Base-by-base conservation (phyloP, 768 basidiomycete species). In the Collybia nuda region DNA sequence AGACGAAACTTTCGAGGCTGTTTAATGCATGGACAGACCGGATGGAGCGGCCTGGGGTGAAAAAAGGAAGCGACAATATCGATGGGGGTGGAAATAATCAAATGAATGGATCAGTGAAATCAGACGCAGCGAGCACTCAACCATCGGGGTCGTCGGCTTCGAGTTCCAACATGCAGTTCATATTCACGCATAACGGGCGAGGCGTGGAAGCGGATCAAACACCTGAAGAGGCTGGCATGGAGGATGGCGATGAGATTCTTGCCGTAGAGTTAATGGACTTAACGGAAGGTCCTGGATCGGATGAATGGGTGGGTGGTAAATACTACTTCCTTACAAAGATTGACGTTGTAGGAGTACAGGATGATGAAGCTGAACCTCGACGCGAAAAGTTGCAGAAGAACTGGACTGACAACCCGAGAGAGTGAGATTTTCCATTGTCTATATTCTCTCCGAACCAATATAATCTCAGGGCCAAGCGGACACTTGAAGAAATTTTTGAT, bases 231-330 rank as follows among this genome's bases (percentile, higher is more conserved):
- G 79, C 84, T 42, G 88, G 87, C 5, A 88, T 94, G 76, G 91
- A 94, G 59, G 88, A 92, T 57, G 85, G 85, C 5, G 92, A 94
- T 64, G 90, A 93, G 68, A 90, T 94, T 63, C 72, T 92, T 44
- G 92, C 92, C 12, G 86, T 93, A 17, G 92, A 94, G 70, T 69
- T 94, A 67, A 90, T 93, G 89, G 92, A 94, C 64, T 74, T 94
- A 58, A 93, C 92, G 6, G 84, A 87, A 47, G 81, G 80, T 26
- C 74, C 82, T 6, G 73, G 75, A 41, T 66, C 79, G 29, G 86
- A 88, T 54, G 77, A 80, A 56, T 79, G 80, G 78, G 88, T 86
- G 61, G 65, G 82, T 68, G 29, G 24, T 5, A 40, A 22, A 12
- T 18, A 18, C 19, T 4, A 1, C 29, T 44, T 45, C 18, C 22